phyloP scores from a whole-genome alignment of 208 protist genomes.

The Leishmania major region DNA sequence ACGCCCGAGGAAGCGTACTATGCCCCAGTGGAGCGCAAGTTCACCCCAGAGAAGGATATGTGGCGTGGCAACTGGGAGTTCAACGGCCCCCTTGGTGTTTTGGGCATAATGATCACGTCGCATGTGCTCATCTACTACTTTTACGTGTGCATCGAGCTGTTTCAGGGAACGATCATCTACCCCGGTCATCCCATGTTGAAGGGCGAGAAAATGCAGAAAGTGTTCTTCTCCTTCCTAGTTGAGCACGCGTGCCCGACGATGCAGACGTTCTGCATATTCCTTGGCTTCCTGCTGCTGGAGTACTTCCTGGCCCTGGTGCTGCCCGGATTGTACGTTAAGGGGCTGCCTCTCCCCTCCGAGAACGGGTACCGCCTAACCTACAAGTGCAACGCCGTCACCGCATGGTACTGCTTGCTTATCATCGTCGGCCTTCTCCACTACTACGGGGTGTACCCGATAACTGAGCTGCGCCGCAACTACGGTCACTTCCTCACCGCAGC shows the following conservation, averaged over 20 bases:
- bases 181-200: conserved; percentile 73
- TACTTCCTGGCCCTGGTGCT: conserved; percentile 76
- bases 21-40: conserved; percentile 46
- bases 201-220: conserved; percentile 49
- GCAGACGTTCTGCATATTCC: conserved; percentile 53
- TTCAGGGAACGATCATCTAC: conserved; percentile 85
- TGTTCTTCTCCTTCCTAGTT: conserved; percentile 55
- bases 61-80: conserved; percentile 88
- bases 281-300: conserved; percentile 78
- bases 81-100: conserved; percentile 59
- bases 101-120: conserved; percentile 85
- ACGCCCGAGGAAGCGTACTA: conserved; percentile 66
- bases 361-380: conserved; percentile 84
- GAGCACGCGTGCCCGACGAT: conserved; percentile 53
- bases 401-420: conserved; percentile 87
- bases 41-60: conserved; percentile 83
- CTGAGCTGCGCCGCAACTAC: conserved; percentile 67
- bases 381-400: conserved; percentile 87
- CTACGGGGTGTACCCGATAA: conserved; percentile 65
- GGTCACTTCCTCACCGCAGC: conserved; percentile 79
- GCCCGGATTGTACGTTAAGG: conserved; percentile 80
- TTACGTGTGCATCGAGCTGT: conserved; percentile 76
- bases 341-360: conserved; percentile 84
- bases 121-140: conserved; percentile 92
- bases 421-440: conserved; percentile 67